phyloP scores from a whole-genome alignment of 805 yeast genomes.

The Candida golubevii region DNA sequence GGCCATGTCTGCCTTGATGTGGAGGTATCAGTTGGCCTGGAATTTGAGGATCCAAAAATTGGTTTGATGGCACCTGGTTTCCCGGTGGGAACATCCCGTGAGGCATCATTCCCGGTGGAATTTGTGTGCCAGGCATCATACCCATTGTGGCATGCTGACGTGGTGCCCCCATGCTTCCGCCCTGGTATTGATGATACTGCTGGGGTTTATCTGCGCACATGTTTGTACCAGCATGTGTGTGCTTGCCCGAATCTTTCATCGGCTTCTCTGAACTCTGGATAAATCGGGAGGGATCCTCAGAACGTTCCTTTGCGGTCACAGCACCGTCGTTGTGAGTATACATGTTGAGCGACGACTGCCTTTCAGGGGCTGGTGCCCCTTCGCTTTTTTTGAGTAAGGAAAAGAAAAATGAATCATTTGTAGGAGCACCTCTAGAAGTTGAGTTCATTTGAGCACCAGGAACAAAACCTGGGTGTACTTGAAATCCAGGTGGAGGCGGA shows the following conservation, averaged over 20 bases:
- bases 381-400: constrained; percentile 40
- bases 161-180: background rate
- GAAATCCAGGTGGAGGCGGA: constrained; percentile 2
- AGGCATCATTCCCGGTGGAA: constrained; percentile 20
- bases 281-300: too few relatives aligned
- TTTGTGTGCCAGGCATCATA: constrained; percentile 1
- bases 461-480: constrained; percentile 3
- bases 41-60: background rate
- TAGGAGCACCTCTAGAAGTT: constrained; percentile 3
- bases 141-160: constrained; percentile 4
- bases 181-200: constrained; percentile 4
- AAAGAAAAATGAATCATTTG: constrained; percentile 45
- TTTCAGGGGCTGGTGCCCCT: background rate
- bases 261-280: too few relatives aligned
- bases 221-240: too few relatives aligned
- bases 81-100: constrained; percentile 38
- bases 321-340: too few relatives aligned
- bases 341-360: background rate
- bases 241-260: too few relatives aligned
- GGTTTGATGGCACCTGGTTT: constrained; percentile 14
- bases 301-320: too few relatives aligned
- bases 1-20: too few relatives aligned
- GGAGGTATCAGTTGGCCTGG: too few relatives aligned
- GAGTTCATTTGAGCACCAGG: constrained; percentile 4
- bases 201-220: constrained; percentile 1